Evolutionary conservation across 2,329 filamentous ascomycete species (phyloP), one percentile per base, ranked within the genome.

Genomic region (Fusarium compactum): DNA sequence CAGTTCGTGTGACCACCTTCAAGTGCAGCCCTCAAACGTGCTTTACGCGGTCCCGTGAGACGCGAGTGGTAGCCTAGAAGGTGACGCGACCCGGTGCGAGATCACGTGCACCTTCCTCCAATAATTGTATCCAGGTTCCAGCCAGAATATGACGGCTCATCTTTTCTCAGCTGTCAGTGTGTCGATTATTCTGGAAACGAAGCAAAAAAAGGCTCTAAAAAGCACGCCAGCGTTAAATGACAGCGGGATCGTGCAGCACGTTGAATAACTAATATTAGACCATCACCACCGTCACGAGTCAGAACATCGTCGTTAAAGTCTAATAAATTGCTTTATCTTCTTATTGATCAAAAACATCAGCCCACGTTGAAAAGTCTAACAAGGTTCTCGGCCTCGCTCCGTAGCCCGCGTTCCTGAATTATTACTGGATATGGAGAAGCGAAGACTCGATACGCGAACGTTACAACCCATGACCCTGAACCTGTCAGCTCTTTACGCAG

Each of bases 81-180:
- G 69, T 63, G 64, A 77, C 77, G 76, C 75, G 77, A 70, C 32
- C 24, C 34, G 60, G 62, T 76, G 61, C 77, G 77, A 67, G 63
- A 61, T 78, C 77, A 78, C 77, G 77, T 78, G 77, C 32, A 20
- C 4, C 0, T 3, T 18, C 16, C 22, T 16, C n/a, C 11, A n/a
- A 51, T 6, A 55, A 20, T n/a, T 15, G 18, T 27, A 24, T 34
- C 32, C 32, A 18, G 20, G 25, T 24, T 43, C 14, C 2, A 3
- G 5, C 12, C 30, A 16, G 46, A 56, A 71, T 52, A 38, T 68
- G 68, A 71, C 20, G 56, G 44, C 45, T 71, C 68, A 71, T 69
- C 55, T 70, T 65, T 46, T 25, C 30, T 50, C 38, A 57, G 22
- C 53, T 45, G 63, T 55, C 54, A 64, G 45, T 24, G 11, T 53